Conservation (phyloP, 2,329 filamentous ascomycete genomes). For the Emydomyces testavorans region DNA sequence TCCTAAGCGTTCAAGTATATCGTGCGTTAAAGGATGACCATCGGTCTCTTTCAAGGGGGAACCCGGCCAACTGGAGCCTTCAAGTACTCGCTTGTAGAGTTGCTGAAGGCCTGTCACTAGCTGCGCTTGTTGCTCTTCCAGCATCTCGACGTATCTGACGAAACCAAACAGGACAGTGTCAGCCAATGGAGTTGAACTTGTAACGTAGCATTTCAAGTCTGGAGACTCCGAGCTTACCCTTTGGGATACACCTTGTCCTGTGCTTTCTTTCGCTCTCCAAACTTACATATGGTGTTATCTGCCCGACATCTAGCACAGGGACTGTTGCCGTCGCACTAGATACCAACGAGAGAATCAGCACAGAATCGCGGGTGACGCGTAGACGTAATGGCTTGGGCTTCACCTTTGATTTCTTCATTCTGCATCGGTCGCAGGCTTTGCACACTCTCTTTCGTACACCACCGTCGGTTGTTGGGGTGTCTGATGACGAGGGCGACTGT, state of each 20-base stretch:
- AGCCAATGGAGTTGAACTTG: not conserved
- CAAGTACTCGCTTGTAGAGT: constrained; percentile 44
- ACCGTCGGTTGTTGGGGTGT: constrained; percentile 20
- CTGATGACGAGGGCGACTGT: not conserved
- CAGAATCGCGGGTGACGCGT: not conserved
- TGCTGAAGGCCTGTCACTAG: constrained; percentile 51
- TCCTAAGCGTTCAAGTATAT: constrained; percentile 49
- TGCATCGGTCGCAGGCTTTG: constrained; percentile 55
- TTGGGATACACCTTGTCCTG: constrained; percentile 59
- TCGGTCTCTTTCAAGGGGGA: constrained; percentile 41
- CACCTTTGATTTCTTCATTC: constrained; percentile 56
- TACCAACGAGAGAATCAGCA: constrained; percentile 9
- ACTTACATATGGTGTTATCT: constrained; percentile 54
- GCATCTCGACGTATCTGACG: constrained; percentile 52
- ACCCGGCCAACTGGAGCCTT: constrained; percentile 47
- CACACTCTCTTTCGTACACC: constrained; percentile 45
- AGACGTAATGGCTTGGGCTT: constrained; percentile 13
- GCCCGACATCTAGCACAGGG: constrained; percentile 52
- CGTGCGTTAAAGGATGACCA: constrained; percentile 51
- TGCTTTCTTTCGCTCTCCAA: constrained; percentile 54
- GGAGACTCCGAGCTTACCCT: constrained; percentile 38
- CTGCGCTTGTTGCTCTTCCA: constrained; percentile 54
- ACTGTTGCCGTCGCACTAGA: constrained; percentile 50
- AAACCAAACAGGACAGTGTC: constrained; percentile 2
- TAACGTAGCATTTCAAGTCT: constrained; percentile 5